These are phyloP conservation scores for Gracilaria vermiculophylla DNA, from an alignment of 23 red algal genomes.

Conservation along the genomic window DNA sequence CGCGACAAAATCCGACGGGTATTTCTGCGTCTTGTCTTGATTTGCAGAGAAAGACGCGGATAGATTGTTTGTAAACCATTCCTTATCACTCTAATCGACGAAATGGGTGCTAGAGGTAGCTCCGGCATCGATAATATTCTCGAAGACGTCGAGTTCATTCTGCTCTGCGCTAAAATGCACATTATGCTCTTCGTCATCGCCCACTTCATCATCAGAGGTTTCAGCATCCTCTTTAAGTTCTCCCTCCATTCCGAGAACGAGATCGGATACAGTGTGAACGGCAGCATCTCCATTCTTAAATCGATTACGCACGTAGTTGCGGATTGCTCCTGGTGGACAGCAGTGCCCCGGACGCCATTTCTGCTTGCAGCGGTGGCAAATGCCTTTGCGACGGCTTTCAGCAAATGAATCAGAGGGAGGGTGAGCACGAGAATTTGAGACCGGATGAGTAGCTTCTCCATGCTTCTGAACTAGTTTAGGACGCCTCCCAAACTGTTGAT, in stretches of 20 bases:
- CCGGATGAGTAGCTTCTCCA: no score
- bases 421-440: no score
- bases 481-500: neutral
- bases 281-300: constrained; percentile 16
- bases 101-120: neutral
- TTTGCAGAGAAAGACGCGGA: neutral
- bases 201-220: neutral
- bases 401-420: neutral
- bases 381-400: neutral
- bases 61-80: neutral
- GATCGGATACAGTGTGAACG: constrained; percentile 38
- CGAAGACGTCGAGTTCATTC: neutral
- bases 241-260: constrained; percentile 18
- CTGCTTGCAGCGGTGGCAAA: constrained; percentile 13
- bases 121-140: neutral
- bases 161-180: no score
- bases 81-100: neutral
- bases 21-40: no score
- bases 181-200: neutral
- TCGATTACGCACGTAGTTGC: neutral
- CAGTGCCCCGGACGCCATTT: constrained; percentile 18
- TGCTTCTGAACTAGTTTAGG: neutral
- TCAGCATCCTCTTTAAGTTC: neutral
- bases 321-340: constrained; percentile 4
- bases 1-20: no score